A percentile compares a stretch with the other conserved stretches of the same genome.
These are phyloP conservation scores for Penicillium egyptiacum DNA, from an alignment of 495 filamentous ascomycete genomes.

Conservation along the genomic window DNA sequence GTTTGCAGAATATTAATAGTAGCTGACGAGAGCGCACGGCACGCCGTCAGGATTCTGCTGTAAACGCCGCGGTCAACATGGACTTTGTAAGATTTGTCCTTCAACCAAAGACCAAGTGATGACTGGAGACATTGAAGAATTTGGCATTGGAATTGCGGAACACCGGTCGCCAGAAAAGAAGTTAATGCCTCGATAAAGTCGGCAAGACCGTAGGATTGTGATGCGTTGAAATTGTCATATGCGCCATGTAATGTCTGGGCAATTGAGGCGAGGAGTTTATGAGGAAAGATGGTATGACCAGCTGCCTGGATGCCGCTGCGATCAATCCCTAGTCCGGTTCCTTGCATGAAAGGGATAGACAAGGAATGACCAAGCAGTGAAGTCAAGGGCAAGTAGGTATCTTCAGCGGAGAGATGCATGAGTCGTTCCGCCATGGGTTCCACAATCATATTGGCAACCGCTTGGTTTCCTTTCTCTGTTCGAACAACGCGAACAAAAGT, in stretches of 20 bases:
- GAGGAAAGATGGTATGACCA: slow-evolving; percentile 22
- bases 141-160: slow-evolving; percentile 29
- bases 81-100: slow-evolving; percentile 34
- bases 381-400: slow-evolving; percentile 31
- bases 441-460: slow-evolving; percentile 59
- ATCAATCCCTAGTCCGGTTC: slow-evolving; percentile 11
- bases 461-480: slow-evolving; percentile 64
- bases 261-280: slow-evolving; percentile 29
- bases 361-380: slow-evolving; percentile 38
- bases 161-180: slow-evolving; percentile 41
- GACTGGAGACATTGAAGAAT: slow-evolving; percentile 36
- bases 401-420: slow-evolving; percentile 18
- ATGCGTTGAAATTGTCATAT: slow-evolving; percentile 32
- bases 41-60: slow-evolving; percentile 41
- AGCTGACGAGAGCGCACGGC: slow-evolving; percentile 37
- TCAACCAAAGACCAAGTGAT: slow-evolving; percentile 35
- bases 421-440: slow-evolving; percentile 66
- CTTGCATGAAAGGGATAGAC: slow-evolving; percentile 35
- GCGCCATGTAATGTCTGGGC: slow-evolving; percentile 29
- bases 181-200: slow-evolving; percentile 43
- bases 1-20: slow-evolving; percentile 39
- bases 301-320: not conserved
- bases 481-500: slow-evolving; percentile 57
- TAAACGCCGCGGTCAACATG: slow-evolving; percentile 31
- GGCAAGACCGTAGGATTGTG: slow-evolving; percentile 26